phyloP scores from a whole-genome alignment of 2,329 filamentous ascomycete species.

The Ceratocystis destructans region DNA sequence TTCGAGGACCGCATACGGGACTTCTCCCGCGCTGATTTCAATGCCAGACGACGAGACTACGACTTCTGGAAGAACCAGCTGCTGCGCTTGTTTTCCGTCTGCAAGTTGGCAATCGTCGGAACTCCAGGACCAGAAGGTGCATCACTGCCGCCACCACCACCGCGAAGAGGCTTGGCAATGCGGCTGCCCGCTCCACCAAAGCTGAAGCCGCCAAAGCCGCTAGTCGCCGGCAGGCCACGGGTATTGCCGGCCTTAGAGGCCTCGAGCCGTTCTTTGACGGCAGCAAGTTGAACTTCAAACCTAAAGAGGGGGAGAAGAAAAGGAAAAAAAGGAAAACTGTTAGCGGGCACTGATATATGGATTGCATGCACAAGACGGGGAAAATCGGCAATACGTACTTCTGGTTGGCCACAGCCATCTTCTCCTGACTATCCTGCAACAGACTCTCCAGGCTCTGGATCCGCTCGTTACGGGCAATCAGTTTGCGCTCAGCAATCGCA shows the following conservation, averaged over 20 bases:
- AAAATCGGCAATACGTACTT: conserved; percentile 48
- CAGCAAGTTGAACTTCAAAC: conserved; percentile 92
- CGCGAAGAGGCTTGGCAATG: conserved; percentile 55
- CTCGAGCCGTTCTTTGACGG: conserved; percentile 95
- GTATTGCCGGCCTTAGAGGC: conserved; percentile 86
- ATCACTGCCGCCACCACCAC: conserved; percentile 41
- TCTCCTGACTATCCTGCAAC: conserved; percentile 95
- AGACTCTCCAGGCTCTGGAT: conserved; percentile 87
- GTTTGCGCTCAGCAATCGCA: conserved; percentile 91
- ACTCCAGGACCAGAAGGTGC: conserved; percentile 34
- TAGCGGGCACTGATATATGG: background rate
- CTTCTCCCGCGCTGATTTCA: conserved; percentile 13
- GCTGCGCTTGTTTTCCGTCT: conserved; percentile 51
- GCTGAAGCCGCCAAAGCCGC: conserved; percentile 52
- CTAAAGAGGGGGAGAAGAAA: conserved; percentile 33
- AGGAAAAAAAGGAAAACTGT: background rate
- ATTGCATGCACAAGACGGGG: background rate
- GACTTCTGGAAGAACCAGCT: conserved; percentile 64
- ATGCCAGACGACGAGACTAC: conserved; percentile 23
- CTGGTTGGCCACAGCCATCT: conserved; percentile 91
- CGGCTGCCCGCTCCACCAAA: conserved; percentile 51
- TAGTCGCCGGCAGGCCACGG: conserved; percentile 57
- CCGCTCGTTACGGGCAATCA: conserved; percentile 91
- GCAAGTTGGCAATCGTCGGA: conserved; percentile 43
- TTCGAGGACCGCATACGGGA: conserved; percentile 9